Conservation (phyloP, 768 basidiomycete genomes). For the Pleurotus tuber-regium region DNA sequence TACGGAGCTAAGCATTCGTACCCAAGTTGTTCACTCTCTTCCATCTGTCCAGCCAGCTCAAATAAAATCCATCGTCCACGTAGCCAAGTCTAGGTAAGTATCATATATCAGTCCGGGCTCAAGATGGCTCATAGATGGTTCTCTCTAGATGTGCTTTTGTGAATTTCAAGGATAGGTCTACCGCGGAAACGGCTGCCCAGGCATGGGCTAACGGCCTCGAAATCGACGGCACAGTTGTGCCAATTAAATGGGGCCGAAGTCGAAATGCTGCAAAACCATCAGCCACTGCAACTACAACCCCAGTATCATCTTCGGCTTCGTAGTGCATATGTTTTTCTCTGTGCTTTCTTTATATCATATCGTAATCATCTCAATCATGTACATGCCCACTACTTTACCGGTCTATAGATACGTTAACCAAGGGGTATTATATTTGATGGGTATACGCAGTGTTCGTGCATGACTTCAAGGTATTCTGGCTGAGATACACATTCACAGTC, state of each 20-base stretch:
- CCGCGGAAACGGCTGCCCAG: constrained; percentile 87
- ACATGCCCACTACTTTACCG: no score
- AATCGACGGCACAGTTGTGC: constrained; percentile 69
- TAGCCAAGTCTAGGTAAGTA: constrained; percentile 72
- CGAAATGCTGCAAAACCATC: constrained; percentile 37
- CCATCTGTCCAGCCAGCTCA: constrained; percentile 61
- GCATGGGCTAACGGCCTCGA: constrained; percentile 92
- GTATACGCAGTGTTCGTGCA: no score
- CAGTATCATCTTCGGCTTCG: background rate
- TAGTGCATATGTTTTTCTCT: background rate
- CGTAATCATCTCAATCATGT: constrained; percentile 7
- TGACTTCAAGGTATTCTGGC: no score
- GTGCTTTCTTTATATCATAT: background rate
- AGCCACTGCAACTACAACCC: background rate
- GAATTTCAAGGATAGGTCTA: constrained; percentile 80
- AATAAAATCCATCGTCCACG: constrained; percentile 82
- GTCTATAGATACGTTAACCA: no score
- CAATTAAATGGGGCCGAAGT: constrained; percentile 89
- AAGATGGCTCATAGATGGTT: constrained; percentile 4
- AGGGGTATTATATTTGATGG: no score
- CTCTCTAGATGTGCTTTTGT: constrained; percentile 85
- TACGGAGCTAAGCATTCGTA: constrained; percentile 73
- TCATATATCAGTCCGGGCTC: background rate
- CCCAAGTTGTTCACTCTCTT: constrained; percentile 65
- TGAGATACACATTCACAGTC: no score